Base-by-base conservation (phyloP, 768 basidiomycete genomes). In the Suillus weaverae region DNA sequence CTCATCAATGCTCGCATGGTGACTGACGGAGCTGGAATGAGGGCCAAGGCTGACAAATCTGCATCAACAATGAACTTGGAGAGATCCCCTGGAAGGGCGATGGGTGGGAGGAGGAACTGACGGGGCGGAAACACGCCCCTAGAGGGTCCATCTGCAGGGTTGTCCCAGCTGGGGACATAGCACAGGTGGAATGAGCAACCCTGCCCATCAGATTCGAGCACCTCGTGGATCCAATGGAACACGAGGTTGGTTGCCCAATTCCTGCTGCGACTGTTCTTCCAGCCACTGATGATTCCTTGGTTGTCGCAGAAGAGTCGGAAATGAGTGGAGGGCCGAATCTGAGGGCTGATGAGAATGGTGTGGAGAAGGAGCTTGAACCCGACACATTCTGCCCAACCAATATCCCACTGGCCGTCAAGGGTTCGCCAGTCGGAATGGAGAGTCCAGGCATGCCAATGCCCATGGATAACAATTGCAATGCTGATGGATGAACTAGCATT, bases 41-140 rank as follows among this genome's bases (percentile, higher is more conserved):
- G 26, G 26, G 26, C 26, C 53, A 8, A n/a, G 35, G 60, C 50
- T 62, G 55, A 69, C 69, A 36, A 7, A 5, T 32, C 22, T 13
- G 57, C 50, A 43, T 66, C 56, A 30, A 62, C 41, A 30, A 62
- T 16, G 61, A 62, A 53, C 10, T n/a, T 9, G 6, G 11, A 14
- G 62, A 80, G 64, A 22, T 62, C 33, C 11, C 30, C 14, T 5
- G 80, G 80, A 54, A 81, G 71, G 4, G 51, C 1, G 14, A 54
- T 69, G 9, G 16, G 48, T 5, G 69, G 69, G 30, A 70, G 65
- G n/a, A 66, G 62, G 51, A 65, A 64, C 62, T 32, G 35, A 1
- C 1, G n/a, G 11, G 16, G 35, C n/a, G 39, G 60, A 43, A 61
- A 53, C 35, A 39, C 16, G 32, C 66, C 66, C n/a, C 66, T 30